These are phyloP conservation scores for Komagataea norvegica DNA, from an alignment of 1,139 yeast genomes.

Conservation along the genomic window DNA sequence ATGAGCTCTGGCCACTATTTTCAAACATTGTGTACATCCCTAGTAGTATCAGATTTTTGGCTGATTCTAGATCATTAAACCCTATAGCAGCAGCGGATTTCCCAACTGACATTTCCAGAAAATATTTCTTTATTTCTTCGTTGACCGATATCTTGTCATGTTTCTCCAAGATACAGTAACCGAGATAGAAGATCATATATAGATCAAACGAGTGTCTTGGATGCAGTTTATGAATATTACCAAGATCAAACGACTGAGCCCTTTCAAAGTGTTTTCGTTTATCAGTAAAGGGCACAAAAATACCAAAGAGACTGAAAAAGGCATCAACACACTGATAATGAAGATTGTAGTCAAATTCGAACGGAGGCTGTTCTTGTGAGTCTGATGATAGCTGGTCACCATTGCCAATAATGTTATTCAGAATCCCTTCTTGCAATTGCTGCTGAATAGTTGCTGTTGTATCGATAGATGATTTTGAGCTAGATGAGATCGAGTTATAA, in stretches of 20 bases:
- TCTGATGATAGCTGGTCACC: conserved; percentile 2
- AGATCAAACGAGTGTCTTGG: conserved; percentile 35
- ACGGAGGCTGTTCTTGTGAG: background rate
- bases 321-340: conserved; percentile 34
- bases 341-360: conserved; percentile 1
- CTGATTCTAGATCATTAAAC: conserved; percentile 34
- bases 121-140: conserved; percentile 33
- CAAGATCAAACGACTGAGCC: conserved; percentile 32
- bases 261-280: conserved; percentile 34
- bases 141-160: conserved; percentile 34
- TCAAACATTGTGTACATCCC: conserved; percentile 45
- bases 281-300: conserved; percentile 40
- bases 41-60: conserved; percentile 37
- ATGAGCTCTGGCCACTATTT: conserved; percentile 40
- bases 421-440: conserved; percentile 19
- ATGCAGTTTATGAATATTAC: conserved; percentile 24
- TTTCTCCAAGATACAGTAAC: conserved; percentile 42
- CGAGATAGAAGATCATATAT: conserved; percentile 46
- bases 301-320: conserved; percentile 40
- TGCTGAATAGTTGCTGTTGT: conserved; percentile 1
- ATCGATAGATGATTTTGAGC: background rate
- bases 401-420: conserved; percentile 24
- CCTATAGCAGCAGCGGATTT: conserved; percentile 33
- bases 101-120: conserved; percentile 34
- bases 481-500: conserved; percentile 2